Evolutionary conservation across 2,329 filamentous ascomycete species (phyloP), one percentile per base, ranked within the genome.

Genomic region (Hypocrella siamensis): DNA sequence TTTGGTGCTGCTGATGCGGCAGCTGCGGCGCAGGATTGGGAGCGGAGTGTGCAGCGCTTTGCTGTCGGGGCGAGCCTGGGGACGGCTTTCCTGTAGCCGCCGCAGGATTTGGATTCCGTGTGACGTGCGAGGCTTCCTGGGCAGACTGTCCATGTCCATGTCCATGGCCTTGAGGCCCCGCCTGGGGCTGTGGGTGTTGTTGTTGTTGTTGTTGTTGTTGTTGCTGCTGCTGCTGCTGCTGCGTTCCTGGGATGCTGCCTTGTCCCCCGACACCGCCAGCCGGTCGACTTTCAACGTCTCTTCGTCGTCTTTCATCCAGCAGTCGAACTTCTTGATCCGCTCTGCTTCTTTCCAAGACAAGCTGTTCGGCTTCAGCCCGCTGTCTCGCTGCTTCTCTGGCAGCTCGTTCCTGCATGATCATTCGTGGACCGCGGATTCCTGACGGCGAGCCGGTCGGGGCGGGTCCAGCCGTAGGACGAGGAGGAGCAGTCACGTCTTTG

Each of bases 401-500:
- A 34, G 71, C 69, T 35, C 86, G 76, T 51, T 86, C 77, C 54
- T 82, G 75, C 86, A 94, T 93, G 46, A 96, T 88, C 58, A 88
- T 80, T 41, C 80, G 75, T 12, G 88, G 88, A 22, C 85, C 86
- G 42, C 79, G 73, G 38, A 94, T 80, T 17, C 79, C 75, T 36
- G 66, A 65, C 8, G 68, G 68, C 11, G 69, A 72, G 41, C 65
- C 62, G 17, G 63, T 63, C 33, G 66, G 64, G 15, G 56, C 55
- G 21, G 68, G 61, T 3, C 61, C 56, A n/a, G 60, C 57, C 2
- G 61, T 57, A 19, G 62, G 60, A 30, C 65, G 59, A 19, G 46
- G 53, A 10, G 61, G 48, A 15, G 58, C 52, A 2, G 61, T 45
- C 22, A 57, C 38, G 35, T 59, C 66, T 49, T 69, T 68, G 35